A percentile compares a stretch with the other conserved stretches of the same genome.
phyloP scores from a whole-genome alignment of 1,284 basidiomycete genomes.

The Puccinia novopanici region DNA sequence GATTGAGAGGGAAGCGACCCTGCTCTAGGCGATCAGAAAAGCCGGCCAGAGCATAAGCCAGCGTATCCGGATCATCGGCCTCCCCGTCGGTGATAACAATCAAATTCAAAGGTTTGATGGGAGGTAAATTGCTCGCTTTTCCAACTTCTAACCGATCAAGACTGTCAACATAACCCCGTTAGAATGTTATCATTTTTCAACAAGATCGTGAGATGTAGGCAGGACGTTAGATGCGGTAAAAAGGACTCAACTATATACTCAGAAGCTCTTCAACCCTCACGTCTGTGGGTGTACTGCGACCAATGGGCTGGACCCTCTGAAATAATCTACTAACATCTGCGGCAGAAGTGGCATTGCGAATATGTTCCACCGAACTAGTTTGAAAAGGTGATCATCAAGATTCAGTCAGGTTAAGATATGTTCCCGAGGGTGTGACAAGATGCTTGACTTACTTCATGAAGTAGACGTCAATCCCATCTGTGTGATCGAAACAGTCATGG shows the following conservation, averaged over 20 bases:
- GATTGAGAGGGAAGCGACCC: slow-evolving; percentile 63
- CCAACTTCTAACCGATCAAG: slow-evolving; percentile 55
- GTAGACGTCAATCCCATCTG: slow-evolving; percentile 48
- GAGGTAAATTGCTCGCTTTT: slow-evolving; percentile 57
- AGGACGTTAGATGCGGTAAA: too few relatives aligned
- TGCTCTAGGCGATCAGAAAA: slow-evolving; percentile 64
- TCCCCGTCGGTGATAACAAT: slow-evolving; percentile 68
- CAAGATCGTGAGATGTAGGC: too few relatives aligned
- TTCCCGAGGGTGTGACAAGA: not conserved
- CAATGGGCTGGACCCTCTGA: slow-evolving; percentile 36
- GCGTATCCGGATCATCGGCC: slow-evolving; percentile 63
- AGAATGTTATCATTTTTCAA: not conserved
- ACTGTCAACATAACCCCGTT: slow-evolving; percentile 5
- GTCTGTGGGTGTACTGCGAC: slow-evolving; percentile 48
- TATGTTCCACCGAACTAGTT: slow-evolving; percentile 35
- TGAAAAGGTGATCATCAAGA: not conserved
- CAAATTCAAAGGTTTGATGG: slow-evolving; percentile 66
- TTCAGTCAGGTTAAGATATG: not conserved
- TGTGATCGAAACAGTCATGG: not conserved
- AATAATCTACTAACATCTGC: slow-evolving; percentile 21
- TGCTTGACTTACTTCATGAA: slow-evolving; percentile 40
- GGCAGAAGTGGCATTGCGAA: slow-evolving; percentile 35
- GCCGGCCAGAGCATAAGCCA: slow-evolving; percentile 62
- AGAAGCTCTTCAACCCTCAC: slow-evolving; percentile 45
- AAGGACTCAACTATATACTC: slow-evolving; percentile 33